Base-by-base conservation (phyloP, 805 yeast species). In the Allodekkera sacchari region DNA sequence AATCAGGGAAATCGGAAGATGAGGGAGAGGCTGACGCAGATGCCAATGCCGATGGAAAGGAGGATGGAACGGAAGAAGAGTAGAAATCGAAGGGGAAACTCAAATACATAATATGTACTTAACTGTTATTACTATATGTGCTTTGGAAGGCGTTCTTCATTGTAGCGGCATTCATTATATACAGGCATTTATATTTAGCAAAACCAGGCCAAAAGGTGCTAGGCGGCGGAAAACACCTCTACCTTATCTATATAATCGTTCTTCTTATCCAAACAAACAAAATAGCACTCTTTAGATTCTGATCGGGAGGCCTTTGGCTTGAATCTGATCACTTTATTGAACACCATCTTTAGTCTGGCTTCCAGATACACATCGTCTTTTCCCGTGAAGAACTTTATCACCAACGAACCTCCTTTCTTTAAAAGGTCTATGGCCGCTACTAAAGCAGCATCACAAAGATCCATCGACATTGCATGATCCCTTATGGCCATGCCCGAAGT, bases 391-490 rank as follows among this genome's bases (percentile, higher is more conserved):
- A 77, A 80, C 55, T 92, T 92, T 63, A 94, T 81, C 10, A 85
- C 79, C 47, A 84, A 71, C 8, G 61, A 47, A 1, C 98, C 98
- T 18, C 72, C 71, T 4, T 76, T 72, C 38, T 64, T 74, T 18
- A 92, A 57, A n/a, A 83, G 56, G 38, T 76, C 80, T 32, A 79
- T 65, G 1, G 94, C 79, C 30, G 88, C 66, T 6, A 83, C 65
- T 31, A 92, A 54, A 0, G 95, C 96, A 0, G 96, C 96, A 45
- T 84, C 92, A 54, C 96, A 89, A 18, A 89, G 61, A 49, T 88
- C 88, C 83, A 92, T 80, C 38, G 95, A 85, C 43, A 74, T 74
- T 10, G 69, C 60, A 56, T 89, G 97, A 53, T 89, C 98, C 41
- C 74, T 72, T 25, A 81, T 75, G 7, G 77, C 71, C 25, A 83